Conservation (phyloP, 2,329 filamentous ascomycete species). For the Emmonsiellopsis sp. region DNA sequence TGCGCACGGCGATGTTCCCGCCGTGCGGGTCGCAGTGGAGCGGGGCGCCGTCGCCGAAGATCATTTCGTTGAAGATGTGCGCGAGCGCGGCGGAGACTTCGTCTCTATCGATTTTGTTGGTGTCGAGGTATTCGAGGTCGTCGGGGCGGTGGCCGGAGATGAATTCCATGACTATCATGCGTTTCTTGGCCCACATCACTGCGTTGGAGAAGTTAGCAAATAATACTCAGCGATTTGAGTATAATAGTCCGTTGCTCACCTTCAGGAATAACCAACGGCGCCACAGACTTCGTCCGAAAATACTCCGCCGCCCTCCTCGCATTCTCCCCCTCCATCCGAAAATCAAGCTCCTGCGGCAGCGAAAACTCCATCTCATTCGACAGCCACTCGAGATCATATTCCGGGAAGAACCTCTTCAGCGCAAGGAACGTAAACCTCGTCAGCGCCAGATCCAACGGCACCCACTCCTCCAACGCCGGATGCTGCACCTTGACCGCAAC, state of each 20-base stretch:
- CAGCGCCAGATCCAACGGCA: conserved; percentile 73
- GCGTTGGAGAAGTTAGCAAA: background rate
- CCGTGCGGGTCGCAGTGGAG: conserved; percentile 96
- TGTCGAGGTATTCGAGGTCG: conserved; percentile 78
- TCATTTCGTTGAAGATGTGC: conserved; percentile 98
- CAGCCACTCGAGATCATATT: conserved; percentile 95
- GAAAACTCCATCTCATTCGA: conserved; percentile 88
- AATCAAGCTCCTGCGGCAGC: conserved; percentile 85
- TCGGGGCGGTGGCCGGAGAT: conserved; percentile 80
- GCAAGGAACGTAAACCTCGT: conserved; percentile 85
- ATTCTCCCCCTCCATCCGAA: conserved; percentile 75
- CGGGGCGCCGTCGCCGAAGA: conserved; percentile 80
- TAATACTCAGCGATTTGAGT: background rate
- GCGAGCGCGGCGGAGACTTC: conserved; percentile 88
- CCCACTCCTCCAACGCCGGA: conserved; percentile 80
- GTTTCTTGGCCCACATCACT: conserved; percentile 79
- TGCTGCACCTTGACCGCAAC: conserved; percentile 98
- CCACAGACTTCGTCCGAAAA: conserved; percentile 62
- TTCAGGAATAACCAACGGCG: conserved; percentile 80
- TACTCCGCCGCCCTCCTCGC: conserved; percentile 70
- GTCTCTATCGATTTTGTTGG: conserved; percentile 80
- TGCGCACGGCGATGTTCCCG: conserved; percentile 86
- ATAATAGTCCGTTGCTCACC: conserved; percentile 21
- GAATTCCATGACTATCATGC: conserved; percentile 93
- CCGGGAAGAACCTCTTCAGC: conserved; percentile 87